Evolutionary conservation across 1,284 basidiomycete genomes (phyloP).

Genomic region (Cryptococcus floricola): DNA sequence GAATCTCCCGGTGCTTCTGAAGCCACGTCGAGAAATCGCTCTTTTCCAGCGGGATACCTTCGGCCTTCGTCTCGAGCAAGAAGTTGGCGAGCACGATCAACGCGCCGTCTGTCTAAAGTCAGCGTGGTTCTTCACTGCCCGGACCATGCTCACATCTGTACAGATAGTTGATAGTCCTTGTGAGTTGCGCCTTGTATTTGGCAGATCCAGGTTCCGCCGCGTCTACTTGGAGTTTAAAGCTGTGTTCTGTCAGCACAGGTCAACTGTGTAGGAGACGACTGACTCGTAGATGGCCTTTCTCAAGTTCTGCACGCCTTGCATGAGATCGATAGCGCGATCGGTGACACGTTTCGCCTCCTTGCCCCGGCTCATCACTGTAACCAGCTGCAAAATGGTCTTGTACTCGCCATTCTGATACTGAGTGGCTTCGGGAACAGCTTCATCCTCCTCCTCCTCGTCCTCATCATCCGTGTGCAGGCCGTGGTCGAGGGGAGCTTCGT

Average conservation of each 20-base stretch:
- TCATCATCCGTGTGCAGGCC: constrained; percentile 37
- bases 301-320: constrained; percentile 88
- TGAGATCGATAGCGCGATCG: constrained; percentile 80
- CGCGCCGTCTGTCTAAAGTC: constrained; percentile 65
- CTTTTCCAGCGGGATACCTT: constrained; percentile 49
- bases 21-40: constrained; percentile 74
- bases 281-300: constrained; percentile 89
- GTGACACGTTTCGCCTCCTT: constrained; percentile 82
- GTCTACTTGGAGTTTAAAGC: constrained; percentile 86
- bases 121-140: neutral
- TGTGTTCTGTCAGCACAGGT: constrained; percentile 37
- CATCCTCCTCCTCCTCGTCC: constrained; percentile 51
- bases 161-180: constrained; percentile 79
- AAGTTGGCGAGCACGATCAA: constrained; percentile 95
- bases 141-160: constrained; percentile 49
- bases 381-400: constrained; percentile 88
- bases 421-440: constrained; percentile 76
- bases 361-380: constrained; percentile 43
- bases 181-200: constrained; percentile 70
- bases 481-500: constrained; percentile 16
- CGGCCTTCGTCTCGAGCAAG: constrained; percentile 68
- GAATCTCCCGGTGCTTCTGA: constrained; percentile 75
- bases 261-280: constrained; percentile 25
- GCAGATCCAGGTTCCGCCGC: constrained; percentile 71
- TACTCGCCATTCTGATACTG: constrained; percentile 91